Evolutionary conservation across 2,329 filamentous ascomycete genomes (phyloP).

Genomic region (Ophiostoma australiae): DNA sequence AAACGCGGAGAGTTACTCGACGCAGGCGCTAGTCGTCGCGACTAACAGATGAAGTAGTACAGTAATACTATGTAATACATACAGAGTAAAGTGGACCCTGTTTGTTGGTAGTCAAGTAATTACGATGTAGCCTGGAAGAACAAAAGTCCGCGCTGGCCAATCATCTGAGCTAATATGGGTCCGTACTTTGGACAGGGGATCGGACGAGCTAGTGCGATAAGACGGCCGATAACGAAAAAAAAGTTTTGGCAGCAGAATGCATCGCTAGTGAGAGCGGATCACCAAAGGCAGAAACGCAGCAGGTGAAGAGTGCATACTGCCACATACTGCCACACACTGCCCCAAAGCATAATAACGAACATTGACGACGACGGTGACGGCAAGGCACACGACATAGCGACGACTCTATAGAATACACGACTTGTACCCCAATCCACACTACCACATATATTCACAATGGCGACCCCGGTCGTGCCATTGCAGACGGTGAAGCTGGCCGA

Average conservation of each 20-base stretch:
- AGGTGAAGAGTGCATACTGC: too few species aligned
- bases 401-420: background rate
- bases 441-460: conserved; percentile 53
- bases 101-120: background rate
- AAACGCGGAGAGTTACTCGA: too few species aligned
- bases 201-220: conserved; percentile 17
- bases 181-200: background rate
- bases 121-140: background rate
- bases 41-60: background rate
- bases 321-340: background rate
- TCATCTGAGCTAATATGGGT: background rate
- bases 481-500: conserved; percentile 77
- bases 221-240: conserved; percentile 20
- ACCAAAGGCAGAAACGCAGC: background rate
- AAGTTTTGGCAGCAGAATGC: conserved; percentile 12
- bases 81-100: background rate
- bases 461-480: conserved; percentile 76
- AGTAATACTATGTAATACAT: background rate
- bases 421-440: background rate
- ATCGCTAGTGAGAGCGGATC: conserved; percentile 9
- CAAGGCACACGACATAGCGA: background rate
- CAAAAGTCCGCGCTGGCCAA: background rate
- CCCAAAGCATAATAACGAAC: background rate
- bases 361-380: background rate
- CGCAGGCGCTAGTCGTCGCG: background rate